Base-by-base conservation (phyloP, 2,329 filamentous ascomycete genomes). In the Verticillium isaacii region DNA sequence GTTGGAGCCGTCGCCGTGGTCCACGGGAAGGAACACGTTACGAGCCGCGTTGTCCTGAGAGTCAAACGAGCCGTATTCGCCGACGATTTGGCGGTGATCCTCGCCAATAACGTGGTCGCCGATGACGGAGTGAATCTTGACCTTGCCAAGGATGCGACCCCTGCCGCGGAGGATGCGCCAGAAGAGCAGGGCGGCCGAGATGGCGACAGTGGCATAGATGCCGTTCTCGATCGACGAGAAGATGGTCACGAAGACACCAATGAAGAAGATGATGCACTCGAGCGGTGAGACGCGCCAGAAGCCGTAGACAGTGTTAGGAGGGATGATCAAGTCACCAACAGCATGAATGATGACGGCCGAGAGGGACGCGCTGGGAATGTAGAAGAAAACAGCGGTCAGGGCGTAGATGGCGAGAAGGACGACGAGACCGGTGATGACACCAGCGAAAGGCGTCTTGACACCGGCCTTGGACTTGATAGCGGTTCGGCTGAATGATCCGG, bases 381-480 rank as follows among this genome's bases (percentile, higher is more conserved):
- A 98, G 79, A 88, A 97, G 82, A 98, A 98, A 32, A 97, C 88
- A 0, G 89, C 87, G 0, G 94, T 89, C 57, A 98, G 79, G 12
- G 91, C 91, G 70, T 97, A 98, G 65, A 97, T 92, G 39, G 95
- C 93, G 9, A 98, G 80, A 0, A 98, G 83, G 4, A 98, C 94
- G 15, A 98, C 84, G 15, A 90, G 60, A 0, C 91, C 93, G 8
- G 93, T 97, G 66, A 98, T 91, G 52, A 96, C 84, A 77, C 95
- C 94, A 17, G 92, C 93, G 61, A 97, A 87, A 1, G 94, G 94
- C 0, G 93, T 97, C 29, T 92, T 88, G 4, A 97, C 94, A 70
- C 95, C 95, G 58, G 95, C 93, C 77, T 98, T 98, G 5, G 94
- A 95, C 76, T 97, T 96, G 78, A 98, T 97, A 60, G 95, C 94